Percentiles rank a stretch among this genome's conserved stretches.
These are phyloP conservation scores for Isatis tinctoria DNA, from an alignment of 345 rosid species.

Conservation along the genomic window DNA sequence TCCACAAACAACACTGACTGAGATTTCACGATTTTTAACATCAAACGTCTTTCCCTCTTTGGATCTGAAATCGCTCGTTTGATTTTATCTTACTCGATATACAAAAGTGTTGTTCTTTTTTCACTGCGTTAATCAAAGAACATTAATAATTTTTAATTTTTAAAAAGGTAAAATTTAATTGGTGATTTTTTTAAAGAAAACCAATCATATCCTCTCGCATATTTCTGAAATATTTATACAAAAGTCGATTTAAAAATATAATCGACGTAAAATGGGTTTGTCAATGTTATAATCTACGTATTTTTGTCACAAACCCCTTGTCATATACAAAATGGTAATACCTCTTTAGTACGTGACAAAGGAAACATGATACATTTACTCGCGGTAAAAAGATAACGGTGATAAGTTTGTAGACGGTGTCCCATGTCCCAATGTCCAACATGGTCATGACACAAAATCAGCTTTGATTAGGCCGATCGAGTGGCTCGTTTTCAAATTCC, in stretches of 20 bases:
- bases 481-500: background rate
- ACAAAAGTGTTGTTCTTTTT: background rate
- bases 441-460: background rate
- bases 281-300: background rate
- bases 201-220: background rate
- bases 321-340: too few species aligned
- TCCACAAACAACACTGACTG: background rate
- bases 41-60: background rate
- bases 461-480: background rate
- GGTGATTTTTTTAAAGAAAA: background rate
- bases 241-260: background rate
- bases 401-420: too few species aligned
- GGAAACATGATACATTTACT: too few species aligned
- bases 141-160: background rate
- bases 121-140: background rate
- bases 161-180: background rate
- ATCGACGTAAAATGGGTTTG: background rate
- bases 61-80: constrained; percentile 13
- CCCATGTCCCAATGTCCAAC: background rate
- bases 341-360: too few species aligned
- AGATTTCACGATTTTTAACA: background rate
- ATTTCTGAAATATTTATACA: background rate
- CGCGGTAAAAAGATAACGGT: too few species aligned
- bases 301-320: background rate
- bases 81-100: background rate